phyloP scores from a whole-genome alignment of 495 filamentous ascomycete genomes.

The Hypomontagnella submonticulosa region DNA sequence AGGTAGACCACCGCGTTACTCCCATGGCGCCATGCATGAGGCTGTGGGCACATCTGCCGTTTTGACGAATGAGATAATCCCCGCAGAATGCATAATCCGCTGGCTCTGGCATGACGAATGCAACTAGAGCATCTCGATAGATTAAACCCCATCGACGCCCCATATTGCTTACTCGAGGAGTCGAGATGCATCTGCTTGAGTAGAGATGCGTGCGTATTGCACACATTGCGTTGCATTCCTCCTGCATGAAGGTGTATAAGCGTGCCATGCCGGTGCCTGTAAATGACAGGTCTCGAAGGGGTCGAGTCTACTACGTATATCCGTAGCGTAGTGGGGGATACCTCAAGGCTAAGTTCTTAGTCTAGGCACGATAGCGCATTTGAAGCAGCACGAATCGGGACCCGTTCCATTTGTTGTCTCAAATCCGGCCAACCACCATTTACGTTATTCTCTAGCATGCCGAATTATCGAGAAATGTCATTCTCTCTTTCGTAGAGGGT shows the following conservation, averaged over 20 bases:
- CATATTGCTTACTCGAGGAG: slow-evolving; percentile 40
- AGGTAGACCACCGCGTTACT: slow-evolving; percentile 36
- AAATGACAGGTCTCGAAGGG: slow-evolving; percentile 28
- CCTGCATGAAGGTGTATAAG: slow-evolving; percentile 37
- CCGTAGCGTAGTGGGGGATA: slow-evolving; percentile 6
- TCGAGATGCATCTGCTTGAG: slow-evolving; percentile 42
- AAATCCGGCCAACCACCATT: slow-evolving; percentile 33
- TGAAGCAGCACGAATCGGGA: slow-evolving; percentile 43
- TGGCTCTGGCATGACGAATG: slow-evolving; percentile 35
- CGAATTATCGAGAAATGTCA: slow-evolving; percentile 35
- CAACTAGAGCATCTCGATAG: slow-evolving; percentile 38
- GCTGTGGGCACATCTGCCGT: slow-evolving; percentile 34
- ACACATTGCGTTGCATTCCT: slow-evolving; percentile 42
- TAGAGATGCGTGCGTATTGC: slow-evolving; percentile 29
- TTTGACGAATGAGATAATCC: slow-evolving; percentile 47
- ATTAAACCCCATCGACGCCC: slow-evolving; percentile 41
- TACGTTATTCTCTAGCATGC: slow-evolving; percentile 23
- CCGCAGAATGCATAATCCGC: slow-evolving; percentile 42
- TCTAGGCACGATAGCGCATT: slow-evolving; percentile 33
- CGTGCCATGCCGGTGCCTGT: slow-evolving; percentile 31
- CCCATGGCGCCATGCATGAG: slow-evolving; percentile 41
- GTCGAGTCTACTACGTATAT: slow-evolving; percentile 34
- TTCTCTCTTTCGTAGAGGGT: slow-evolving; percentile 13
- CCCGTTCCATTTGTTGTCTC: slow-evolving; percentile 43
- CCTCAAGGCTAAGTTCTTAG: slow-evolving; percentile 25